Conservation (phyloP, 306 rosid genomes). For the Pueraria montana region DNA sequence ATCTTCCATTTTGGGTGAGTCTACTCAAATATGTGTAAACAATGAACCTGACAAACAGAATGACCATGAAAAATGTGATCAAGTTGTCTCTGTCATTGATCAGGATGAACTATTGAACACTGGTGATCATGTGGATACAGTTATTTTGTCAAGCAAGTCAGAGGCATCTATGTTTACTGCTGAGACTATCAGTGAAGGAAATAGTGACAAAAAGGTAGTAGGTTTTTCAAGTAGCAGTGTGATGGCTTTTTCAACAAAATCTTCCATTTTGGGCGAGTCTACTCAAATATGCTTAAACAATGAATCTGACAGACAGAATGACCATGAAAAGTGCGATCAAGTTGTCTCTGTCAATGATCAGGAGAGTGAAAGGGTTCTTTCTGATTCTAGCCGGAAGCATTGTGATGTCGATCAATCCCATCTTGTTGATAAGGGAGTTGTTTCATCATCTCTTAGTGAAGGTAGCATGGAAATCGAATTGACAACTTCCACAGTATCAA, state of each 20-base stretch:
- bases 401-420: constrained; percentile 52
- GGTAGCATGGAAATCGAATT: constrained; percentile 51
- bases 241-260: constrained; percentile 51
- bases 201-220: constrained; percentile 49
- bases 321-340: constrained; percentile 38
- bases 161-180: constrained; percentile 48
- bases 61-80: constrained; percentile 40
- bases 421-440: constrained; percentile 53
- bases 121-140: constrained; percentile 51
- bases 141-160: constrained; percentile 50
- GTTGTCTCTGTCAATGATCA: constrained; percentile 57
- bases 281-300: constrained; percentile 54
- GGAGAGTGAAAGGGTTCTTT: constrained; percentile 47
- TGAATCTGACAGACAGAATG: constrained; percentile 47
- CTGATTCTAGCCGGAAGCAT: constrained; percentile 56
- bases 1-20: constrained; percentile 54
- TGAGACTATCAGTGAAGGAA: constrained; percentile 57
- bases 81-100: constrained; percentile 54
- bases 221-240: constrained; percentile 39
- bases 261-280: constrained; percentile 56
- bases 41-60: constrained; percentile 45
- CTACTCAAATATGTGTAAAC: constrained; percentile 57
- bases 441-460: constrained; percentile 52
- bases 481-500: constrained; percentile 49
- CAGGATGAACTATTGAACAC: constrained; percentile 49